Evolutionary conservation across 108 stramenopile species (phyloP).

Genomic region (Stephanodiscus triporus): DNA sequence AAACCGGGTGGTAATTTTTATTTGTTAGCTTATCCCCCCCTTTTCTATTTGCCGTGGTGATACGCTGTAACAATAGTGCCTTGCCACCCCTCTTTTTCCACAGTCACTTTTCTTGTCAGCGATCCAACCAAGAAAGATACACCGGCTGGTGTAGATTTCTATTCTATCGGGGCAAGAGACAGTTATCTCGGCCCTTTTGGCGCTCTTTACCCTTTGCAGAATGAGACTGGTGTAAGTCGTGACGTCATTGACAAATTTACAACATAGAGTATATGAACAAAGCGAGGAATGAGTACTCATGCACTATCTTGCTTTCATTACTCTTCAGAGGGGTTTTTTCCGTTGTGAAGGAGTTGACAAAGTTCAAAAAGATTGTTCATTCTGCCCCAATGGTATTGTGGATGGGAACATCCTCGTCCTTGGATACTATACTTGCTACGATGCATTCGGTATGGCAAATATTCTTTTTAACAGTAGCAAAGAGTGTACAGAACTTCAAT

Average conservation of each 20-base stretch:
- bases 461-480: no score
- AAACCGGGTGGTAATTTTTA: not conserved
- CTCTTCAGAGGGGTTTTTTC: not conserved
- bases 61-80: not conserved
- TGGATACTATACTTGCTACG: no score
- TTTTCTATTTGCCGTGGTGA: conserved; percentile 4
- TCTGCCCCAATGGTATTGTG: conserved; percentile 10
- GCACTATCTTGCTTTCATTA: not conserved
- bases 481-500: no score
- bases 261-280: not conserved
- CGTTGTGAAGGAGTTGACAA: not conserved
- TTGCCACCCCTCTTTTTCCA: not conserved
- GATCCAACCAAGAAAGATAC: conserved; percentile 2
- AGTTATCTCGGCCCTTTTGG: not conserved
- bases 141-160: conserved; percentile 14
- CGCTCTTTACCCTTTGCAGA: not conserved
- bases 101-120: not conserved
- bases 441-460: no score
- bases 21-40: not conserved
- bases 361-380: not conserved
- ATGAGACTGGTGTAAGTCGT: not conserved
- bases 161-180: not conserved
- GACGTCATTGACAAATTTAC: not conserved
- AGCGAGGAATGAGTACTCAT: no score
- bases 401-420: not conserved